A percentile compares a stretch with the other conserved stretches of the same genome.
Evolutionary conservation across 805 yeast genomes (phyloP).

Genomic region (Teunomyces lycoperdinae): DNA sequence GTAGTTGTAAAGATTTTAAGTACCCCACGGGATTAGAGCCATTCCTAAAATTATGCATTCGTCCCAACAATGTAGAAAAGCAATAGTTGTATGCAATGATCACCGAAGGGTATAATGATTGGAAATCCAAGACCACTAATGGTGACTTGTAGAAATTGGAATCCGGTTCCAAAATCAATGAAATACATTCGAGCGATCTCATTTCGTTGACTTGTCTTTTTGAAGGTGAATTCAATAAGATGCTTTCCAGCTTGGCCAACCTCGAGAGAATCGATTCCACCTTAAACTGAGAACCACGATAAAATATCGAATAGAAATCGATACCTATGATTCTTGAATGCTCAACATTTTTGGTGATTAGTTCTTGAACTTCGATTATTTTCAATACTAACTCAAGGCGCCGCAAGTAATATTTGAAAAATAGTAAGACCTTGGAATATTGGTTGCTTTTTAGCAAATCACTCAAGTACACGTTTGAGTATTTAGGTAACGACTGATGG

Average conservation of each 20-base stretch:
- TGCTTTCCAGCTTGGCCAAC: conserved; percentile 73
- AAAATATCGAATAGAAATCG: conserved; percentile 82
- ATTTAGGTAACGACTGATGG: conserved; percentile 67
- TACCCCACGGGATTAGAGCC: conserved; percentile 54
- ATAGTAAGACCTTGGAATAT: conserved; percentile 35
- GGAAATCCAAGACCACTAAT: conserved; percentile 85
- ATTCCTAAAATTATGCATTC: conserved; percentile 51
- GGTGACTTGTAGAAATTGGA: conserved; percentile 87
- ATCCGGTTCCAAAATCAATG: conserved; percentile 89
- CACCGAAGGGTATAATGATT: conserved; percentile 89
- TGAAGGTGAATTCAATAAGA: conserved; percentile 72
- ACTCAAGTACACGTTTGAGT: conserved; percentile 47
- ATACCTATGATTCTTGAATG: conserved; percentile 84
- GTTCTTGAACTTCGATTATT: conserved; percentile 59
- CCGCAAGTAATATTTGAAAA: conserved; percentile 45
- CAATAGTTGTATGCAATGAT: conserved; percentile 90
- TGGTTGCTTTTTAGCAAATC: conserved; percentile 30
- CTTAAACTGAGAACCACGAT: conserved; percentile 90
- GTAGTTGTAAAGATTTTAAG: conserved; percentile 41
- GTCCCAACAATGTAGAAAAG: conserved; percentile 69
- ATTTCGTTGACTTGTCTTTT: conserved; percentile 78
- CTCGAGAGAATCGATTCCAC: conserved; percentile 83
- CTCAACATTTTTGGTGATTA: conserved; percentile 70
- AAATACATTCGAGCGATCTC: conserved; percentile 82
- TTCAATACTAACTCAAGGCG: conserved; percentile 44